Evolutionary conservation across 768 basidiomycete genomes (phyloP).

Genomic region (Termitomyces sp.): DNA sequence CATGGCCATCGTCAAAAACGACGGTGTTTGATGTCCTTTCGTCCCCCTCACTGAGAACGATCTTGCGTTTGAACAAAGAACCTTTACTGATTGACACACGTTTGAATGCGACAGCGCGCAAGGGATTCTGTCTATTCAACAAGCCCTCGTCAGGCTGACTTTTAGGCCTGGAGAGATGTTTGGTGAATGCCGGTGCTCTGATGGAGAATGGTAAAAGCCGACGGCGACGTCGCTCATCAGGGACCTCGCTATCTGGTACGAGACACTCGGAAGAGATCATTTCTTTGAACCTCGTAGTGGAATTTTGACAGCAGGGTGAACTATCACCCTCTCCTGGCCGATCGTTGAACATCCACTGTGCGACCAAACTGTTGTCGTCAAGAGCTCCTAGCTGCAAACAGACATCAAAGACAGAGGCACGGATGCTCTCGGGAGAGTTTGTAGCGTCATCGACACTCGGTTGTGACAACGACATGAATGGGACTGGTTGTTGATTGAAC

Average conservation of each 20-base stretch:
- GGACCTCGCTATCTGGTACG: background rate
- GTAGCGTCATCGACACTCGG: background rate
- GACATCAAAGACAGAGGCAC: slow-evolving; percentile 26
- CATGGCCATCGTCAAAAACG: background rate
- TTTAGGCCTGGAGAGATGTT: background rate
- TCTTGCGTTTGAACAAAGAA: slow-evolving; percentile 10
- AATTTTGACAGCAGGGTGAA: background rate
- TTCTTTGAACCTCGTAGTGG: slow-evolving; percentile 13
- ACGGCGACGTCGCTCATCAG: background rate
- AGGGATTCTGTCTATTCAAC: background rate
- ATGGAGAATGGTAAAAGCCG: slow-evolving; percentile 5
- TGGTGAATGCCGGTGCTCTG: slow-evolving; percentile 3
- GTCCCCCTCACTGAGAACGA: background rate
- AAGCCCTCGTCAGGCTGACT: background rate
- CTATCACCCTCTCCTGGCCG: slow-evolving; percentile 3
- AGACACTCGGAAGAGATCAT: slow-evolving; percentile 7
- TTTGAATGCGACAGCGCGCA: background rate
- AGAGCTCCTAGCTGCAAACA: slow-evolving; percentile 27
- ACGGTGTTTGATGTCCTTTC: background rate
- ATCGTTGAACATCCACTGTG: slow-evolving; percentile 28
- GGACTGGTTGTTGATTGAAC: background rate
- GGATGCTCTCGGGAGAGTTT: background rate
- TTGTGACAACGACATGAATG: background rate
- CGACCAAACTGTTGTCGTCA: slow-evolving; percentile 23
- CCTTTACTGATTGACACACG: slow-evolving; percentile 6